A percentile compares a stretch with the other conserved stretches of the same genome.
phyloP scores from a whole-genome alignment of 768 basidiomycete genomes.

The Paxillus ammoniavirescens region DNA sequence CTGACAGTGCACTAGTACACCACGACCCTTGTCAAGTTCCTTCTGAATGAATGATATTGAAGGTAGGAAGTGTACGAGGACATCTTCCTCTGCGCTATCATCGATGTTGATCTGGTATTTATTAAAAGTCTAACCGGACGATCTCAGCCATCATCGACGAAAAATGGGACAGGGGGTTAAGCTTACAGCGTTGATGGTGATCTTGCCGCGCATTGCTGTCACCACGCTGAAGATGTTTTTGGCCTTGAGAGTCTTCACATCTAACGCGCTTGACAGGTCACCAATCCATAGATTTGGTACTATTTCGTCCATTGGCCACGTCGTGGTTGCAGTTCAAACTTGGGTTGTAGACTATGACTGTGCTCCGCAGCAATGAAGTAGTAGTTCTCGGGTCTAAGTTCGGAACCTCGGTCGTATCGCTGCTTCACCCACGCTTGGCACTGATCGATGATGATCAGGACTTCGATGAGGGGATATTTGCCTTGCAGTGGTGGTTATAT shows the following conservation, averaged over 20 bases:
- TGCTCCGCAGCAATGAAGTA: background rate
- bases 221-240: conserved; percentile 77
- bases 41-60: conserved; percentile 82
- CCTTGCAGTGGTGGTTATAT: too few species aligned
- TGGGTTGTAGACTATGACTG: background rate
- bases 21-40: conserved; percentile 70
- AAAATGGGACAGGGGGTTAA: background rate
- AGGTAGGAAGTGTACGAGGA: conserved; percentile 74
- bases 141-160: background rate
- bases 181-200: conserved; percentile 63
- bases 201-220: conserved; percentile 66
- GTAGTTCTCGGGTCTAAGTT: background rate
- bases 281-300: conserved; percentile 84
- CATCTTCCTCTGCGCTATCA: conserved; percentile 72
- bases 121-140: conserved; percentile 62
- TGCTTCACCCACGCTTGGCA: too few species aligned
- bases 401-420: too few species aligned
- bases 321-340: conserved; percentile 1
- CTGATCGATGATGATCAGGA: too few species aligned
- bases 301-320: conserved; percentile 68
- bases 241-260: conserved; percentile 58
- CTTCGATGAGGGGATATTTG: too few species aligned
- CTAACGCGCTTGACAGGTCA: conserved; percentile 66
- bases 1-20: conserved; percentile 87
- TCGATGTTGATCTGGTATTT: conserved; percentile 78